These are phyloP conservation scores for Salix brachista DNA, from an alignment of 345 rosid species.

Conservation along the genomic window DNA sequence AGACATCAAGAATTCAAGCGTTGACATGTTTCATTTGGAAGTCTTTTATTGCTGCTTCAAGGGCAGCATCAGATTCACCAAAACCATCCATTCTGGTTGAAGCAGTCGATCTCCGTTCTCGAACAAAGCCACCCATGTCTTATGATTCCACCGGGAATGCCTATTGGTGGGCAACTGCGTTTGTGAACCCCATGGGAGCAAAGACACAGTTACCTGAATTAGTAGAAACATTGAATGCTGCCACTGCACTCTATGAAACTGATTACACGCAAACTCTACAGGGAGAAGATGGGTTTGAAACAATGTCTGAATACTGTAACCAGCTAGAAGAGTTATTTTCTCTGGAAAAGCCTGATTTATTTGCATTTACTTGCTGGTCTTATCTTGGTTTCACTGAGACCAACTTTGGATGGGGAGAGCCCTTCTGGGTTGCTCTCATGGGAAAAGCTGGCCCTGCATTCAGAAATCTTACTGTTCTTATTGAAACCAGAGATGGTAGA, in stretches of 20 bases:
- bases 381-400: background rate
- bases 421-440: conserved; percentile 10
- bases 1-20: conserved; percentile 12
- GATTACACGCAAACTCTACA: conserved; percentile 14
- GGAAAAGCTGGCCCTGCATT: conserved; percentile 20
- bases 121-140: conserved; percentile 23
- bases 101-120: conserved; percentile 21
- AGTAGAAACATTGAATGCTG: background rate
- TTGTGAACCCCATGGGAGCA: background rate
- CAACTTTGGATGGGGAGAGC: conserved; percentile 25
- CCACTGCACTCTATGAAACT: background rate
- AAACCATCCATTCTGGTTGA: conserved; percentile 14
- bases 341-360: conserved; percentile 14
- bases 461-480: conserved; percentile 9
- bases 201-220: background rate
- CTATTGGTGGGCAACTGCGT: conserved; percentile 16
- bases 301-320: conserved; percentile 8
- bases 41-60: conserved; percentile 17
- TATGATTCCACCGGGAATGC: conserved; percentile 1
- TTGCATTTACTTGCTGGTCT: conserved; percentile 19
- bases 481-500: conserved; percentile 8
- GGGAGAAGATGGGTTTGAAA: conserved; percentile 18
- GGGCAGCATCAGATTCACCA: background rate
- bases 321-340: conserved; percentile 15
- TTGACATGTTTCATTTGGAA: conserved; percentile 24